Conservation (phyloP, 2,329 filamentous ascomycete species). For the Graphilbum fragrans region DNA sequence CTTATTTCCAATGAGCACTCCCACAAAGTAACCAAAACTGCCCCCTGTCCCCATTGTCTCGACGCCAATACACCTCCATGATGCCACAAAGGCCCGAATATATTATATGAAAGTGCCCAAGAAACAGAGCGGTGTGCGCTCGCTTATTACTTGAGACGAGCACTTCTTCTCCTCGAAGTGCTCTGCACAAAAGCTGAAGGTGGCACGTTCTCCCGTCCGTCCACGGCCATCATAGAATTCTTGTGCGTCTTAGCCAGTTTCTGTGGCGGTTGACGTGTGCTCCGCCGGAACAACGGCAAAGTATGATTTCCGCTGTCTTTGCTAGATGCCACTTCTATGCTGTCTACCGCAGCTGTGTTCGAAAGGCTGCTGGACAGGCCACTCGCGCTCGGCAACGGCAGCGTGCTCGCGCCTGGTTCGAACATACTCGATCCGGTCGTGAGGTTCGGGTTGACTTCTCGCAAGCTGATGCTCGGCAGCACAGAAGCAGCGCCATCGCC, state of each 20-base stretch:
- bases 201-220: constrained; percentile 41
- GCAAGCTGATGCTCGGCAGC: constrained; percentile 17
- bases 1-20: too few relatives aligned
- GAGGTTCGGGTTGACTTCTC: constrained; percentile 40
- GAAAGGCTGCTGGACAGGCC: background rate
- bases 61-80: too few relatives aligned
- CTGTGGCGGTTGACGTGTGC: constrained; percentile 16
- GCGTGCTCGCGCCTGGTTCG: constrained; percentile 29
- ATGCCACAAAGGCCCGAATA: too few relatives aligned
- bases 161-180: constrained; percentile 40
- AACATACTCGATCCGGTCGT: constrained; percentile 24
- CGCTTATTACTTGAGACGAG: constrained; percentile 24
- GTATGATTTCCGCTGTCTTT: constrained; percentile 21
- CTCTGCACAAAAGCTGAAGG: constrained; percentile 32
- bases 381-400: constrained; percentile 16
- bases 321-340: background rate
- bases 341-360: background rate
- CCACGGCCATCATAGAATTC: constrained; percentile 16
- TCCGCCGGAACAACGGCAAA: constrained; percentile 36
- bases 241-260: constrained; percentile 19
- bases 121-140: too few relatives aligned
- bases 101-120: too few relatives aligned
- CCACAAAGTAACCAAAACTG: too few relatives aligned
- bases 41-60: too few relatives aligned
- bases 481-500: background rate